These are phyloP conservation scores for Sergeia podlipaevii DNA, from an alignment of 208 protist species.

Conservation along the genomic window DNA sequence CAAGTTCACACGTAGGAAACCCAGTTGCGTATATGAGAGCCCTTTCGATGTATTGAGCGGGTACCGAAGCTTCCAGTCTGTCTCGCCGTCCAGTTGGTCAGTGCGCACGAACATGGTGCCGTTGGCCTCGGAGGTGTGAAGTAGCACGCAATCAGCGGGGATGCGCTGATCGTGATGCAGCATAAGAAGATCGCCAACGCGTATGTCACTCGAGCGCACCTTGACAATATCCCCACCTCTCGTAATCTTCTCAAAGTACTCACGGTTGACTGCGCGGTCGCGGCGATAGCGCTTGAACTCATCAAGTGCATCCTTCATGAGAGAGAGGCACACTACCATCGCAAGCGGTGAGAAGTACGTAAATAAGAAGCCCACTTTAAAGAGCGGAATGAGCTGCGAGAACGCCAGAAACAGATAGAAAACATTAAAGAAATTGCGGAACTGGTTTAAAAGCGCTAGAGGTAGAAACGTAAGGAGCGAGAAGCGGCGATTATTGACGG, in stretches of 20 bases:
- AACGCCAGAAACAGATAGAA: conserved; percentile 87
- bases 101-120: conserved; percentile 97
- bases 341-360: conserved; percentile 95
- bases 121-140: conserved; percentile 93
- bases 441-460: conserved; percentile 69
- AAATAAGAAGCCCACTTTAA: conserved; percentile 92
- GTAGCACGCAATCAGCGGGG: conserved; percentile 96
- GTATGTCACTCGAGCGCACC: conserved; percentile 80
- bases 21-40: conserved; percentile 25
- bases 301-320: conserved; percentile 94
- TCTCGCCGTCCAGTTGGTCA: conserved; percentile 99
- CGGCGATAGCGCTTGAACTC: conserved; percentile 91
- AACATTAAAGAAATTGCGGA: conserved; percentile 79
- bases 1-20: conserved; percentile 50
- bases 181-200: conserved; percentile 94
- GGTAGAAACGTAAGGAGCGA: conserved; percentile 80
- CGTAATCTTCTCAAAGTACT: conserved; percentile 65
- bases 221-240: conserved; percentile 31
- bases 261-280: conserved; percentile 81
- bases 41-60: conserved; percentile 51
- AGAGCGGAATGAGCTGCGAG: conserved; percentile 71
- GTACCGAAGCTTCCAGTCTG: conserved; percentile 96
- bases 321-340: conserved; percentile 88
- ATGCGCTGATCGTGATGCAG: conserved; percentile 93
- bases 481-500: conserved; percentile 80